Percentiles rank a stretch among this genome's conserved stretches.
Conservation (phyloP, 1,284 basidiomycete species). For the Kwoniella shivajii region DNA sequence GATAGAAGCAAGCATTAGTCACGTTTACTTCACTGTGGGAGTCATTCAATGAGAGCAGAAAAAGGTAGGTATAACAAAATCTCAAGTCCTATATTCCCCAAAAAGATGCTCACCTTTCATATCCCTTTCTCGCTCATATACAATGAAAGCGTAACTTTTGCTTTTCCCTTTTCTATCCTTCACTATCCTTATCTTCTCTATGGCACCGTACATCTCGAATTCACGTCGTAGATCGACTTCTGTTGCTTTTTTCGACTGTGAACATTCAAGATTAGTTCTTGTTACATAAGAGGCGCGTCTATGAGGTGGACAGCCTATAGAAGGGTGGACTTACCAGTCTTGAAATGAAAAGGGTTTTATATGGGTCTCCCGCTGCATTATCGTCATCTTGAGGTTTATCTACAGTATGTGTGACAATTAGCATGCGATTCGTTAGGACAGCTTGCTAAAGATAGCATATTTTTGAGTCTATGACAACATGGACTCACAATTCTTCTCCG, state of each 20-base stretch:
- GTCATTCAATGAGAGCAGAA: too few species aligned
- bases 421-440: background rate
- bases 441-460: background rate
- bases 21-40: too few species aligned
- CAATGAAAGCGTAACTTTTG: slow-evolving; percentile 93
- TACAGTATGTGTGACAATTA: slow-evolving; percentile 15
- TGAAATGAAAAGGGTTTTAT: slow-evolving; percentile 97
- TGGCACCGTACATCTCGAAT: slow-evolving; percentile 92
- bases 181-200: slow-evolving; percentile 88
- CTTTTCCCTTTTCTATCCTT: slow-evolving; percentile 83
- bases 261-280: background rate
- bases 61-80: too few species aligned
- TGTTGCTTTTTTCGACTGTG: slow-evolving; percentile 77
- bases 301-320: background rate
- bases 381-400: slow-evolving; percentile 88
- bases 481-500: slow-evolving; percentile 79
- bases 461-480: background rate
- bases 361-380: slow-evolving; percentile 95
- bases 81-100: background rate
- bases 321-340: slow-evolving; percentile 65
- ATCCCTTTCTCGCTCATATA: slow-evolving; percentile 96
- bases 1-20: too few species aligned
- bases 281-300: background rate
- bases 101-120: slow-evolving; percentile 79
- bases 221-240: slow-evolving; percentile 90